phyloP scores from a whole-genome alignment of 2,329 filamentous ascomycete genomes.

The Penicillium sp. region DNA sequence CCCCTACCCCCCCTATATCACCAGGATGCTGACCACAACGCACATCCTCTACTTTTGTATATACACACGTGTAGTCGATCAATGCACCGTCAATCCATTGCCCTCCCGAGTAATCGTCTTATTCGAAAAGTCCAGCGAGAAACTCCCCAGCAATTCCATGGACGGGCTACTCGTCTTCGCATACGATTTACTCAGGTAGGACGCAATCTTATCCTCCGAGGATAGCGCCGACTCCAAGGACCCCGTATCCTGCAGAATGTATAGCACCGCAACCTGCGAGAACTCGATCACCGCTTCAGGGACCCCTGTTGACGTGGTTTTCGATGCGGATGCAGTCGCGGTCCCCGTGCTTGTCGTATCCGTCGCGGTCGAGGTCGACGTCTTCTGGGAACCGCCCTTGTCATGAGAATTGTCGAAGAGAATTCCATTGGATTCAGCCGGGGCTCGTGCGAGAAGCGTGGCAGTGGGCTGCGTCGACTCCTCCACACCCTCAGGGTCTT shows the following conservation, averaged over 20 bases:
- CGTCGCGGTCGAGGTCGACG: no score
- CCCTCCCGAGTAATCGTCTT: constrained; percentile 37
- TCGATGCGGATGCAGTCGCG: constrained; percentile 9
- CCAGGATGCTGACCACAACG: no score
- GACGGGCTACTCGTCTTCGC: constrained; percentile 22
- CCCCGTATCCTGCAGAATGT: constrained; percentile 41
- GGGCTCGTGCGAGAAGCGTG: constrained; percentile 25
- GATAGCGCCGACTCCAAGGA: constrained; percentile 34
- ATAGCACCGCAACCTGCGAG: constrained; percentile 47
- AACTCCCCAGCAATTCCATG: constrained; percentile 30
- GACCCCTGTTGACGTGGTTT: constrained; percentile 7
- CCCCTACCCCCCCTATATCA: not conserved
- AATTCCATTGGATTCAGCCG: constrained; percentile 41
- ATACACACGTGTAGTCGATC: not conserved
- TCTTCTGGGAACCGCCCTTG: not conserved
- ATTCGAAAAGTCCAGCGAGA: constrained; percentile 40
- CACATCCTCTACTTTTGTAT: not conserved
- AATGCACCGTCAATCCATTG: not conserved
- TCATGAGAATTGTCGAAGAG: constrained; percentile 33
- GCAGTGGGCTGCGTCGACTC: constrained; percentile 10
- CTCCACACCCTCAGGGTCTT: not conserved
- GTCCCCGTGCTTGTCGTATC: constrained; percentile 18
- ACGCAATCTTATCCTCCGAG: constrained; percentile 34
- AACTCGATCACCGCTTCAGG: constrained; percentile 36
- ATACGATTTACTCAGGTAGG: constrained; percentile 35